Conservation (phyloP, 495 filamentous ascomycete species). For the Neurospora sp. region DNA sequence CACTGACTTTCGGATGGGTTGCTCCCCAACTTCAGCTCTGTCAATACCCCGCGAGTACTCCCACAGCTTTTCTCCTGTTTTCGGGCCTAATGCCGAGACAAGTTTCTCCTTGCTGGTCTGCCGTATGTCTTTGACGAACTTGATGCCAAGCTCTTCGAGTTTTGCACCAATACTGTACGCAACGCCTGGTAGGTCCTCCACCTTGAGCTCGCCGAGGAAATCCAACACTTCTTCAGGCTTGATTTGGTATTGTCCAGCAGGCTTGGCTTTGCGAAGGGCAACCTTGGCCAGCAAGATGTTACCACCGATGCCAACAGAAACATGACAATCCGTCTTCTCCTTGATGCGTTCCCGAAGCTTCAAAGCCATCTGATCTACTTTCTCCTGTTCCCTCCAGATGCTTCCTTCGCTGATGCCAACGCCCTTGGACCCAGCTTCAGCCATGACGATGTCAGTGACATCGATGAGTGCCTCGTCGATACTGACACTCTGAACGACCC, state of each 20-base stretch:
- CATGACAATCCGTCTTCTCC: constrained; percentile 65
- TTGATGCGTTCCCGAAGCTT: constrained; percentile 58
- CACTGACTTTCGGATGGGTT: constrained; percentile 72
- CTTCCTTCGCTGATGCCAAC: constrained; percentile 58
- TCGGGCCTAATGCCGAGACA: constrained; percentile 64
- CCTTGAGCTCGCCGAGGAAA: constrained; percentile 63
- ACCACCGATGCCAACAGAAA: constrained; percentile 88
- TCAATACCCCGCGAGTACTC: constrained; percentile 90
- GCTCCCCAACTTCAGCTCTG: constrained; percentile 72
- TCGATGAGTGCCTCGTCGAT: constrained; percentile 91
- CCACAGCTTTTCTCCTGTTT: constrained; percentile 85
- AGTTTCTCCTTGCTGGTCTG: constrained; percentile 65
- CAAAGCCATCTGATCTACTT: constrained; percentile 63
- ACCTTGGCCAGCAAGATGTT: constrained; percentile 89
- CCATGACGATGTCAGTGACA: constrained; percentile 55
- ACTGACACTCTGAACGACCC: constrained; percentile 87
- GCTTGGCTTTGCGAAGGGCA: constrained; percentile 84
- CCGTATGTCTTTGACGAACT: constrained; percentile 71
- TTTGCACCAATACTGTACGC: constrained; percentile 76
- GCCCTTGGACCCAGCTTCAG: constrained; percentile 57
- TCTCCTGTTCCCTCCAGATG: constrained; percentile 71
- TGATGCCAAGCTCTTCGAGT: constrained; percentile 77
- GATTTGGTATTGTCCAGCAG: constrained; percentile 83
- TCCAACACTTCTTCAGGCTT: constrained; percentile 67
- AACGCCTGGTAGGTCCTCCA: constrained; percentile 78